A percentile compares a stretch with the other conserved stretches of the same genome.
phyloP scores from a whole-genome alignment of 2,329 filamentous ascomycete species.

The Colletotrichum ledebouriae region DNA sequence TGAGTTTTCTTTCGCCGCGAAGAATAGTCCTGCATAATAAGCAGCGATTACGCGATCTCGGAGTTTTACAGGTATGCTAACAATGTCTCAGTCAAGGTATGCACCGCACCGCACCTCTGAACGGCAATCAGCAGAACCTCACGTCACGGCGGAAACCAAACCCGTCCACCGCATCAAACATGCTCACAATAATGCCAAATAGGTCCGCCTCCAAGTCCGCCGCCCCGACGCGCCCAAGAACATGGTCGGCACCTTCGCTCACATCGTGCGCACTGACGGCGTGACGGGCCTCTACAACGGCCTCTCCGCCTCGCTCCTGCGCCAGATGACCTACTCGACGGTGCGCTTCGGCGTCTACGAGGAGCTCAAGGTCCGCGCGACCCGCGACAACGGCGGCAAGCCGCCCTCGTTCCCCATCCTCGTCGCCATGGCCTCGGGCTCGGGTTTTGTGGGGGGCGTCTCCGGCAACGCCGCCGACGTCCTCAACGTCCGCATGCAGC shows the following conservation, averaged over 20 bases:
- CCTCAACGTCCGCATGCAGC: conserved; percentile 98
- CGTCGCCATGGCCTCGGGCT: conserved; percentile 83
- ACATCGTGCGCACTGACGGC: conserved; percentile 83
- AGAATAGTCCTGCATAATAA: conserved; percentile 5
- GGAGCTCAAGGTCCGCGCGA: conserved; percentile 82
- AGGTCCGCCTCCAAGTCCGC: conserved; percentile 92
- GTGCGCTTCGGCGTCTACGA: conserved; percentile 98
- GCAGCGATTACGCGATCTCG: conserved; percentile 15
- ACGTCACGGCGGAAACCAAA: neutral
- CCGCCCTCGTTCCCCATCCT: conserved; percentile 80
- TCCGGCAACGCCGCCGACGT: conserved; percentile 96
- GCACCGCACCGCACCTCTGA: conserved; percentile 9
- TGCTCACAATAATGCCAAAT: conserved; percentile 32
- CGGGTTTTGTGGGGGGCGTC: conserved; percentile 89
- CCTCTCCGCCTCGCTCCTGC: conserved; percentile 91
- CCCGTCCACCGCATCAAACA: neutral
- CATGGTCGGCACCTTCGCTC: conserved; percentile 87
- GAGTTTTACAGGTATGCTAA: conserved; percentile 41
- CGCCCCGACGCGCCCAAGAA: conserved; percentile 79
- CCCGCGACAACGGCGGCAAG: conserved; percentile 53
- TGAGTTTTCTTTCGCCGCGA: conserved; percentile 60
- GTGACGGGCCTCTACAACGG: conserved; percentile 88
- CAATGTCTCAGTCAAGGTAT: conserved; percentile 62
- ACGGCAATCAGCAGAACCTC: neutral
- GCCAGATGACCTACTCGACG: conserved; percentile 96